Percentiles rank a stretch among this genome's conserved stretches.
phyloP scores from a whole-genome alignment of 805 yeast genomes.

The Vanderwaltozyma tropicalis region DNA sequence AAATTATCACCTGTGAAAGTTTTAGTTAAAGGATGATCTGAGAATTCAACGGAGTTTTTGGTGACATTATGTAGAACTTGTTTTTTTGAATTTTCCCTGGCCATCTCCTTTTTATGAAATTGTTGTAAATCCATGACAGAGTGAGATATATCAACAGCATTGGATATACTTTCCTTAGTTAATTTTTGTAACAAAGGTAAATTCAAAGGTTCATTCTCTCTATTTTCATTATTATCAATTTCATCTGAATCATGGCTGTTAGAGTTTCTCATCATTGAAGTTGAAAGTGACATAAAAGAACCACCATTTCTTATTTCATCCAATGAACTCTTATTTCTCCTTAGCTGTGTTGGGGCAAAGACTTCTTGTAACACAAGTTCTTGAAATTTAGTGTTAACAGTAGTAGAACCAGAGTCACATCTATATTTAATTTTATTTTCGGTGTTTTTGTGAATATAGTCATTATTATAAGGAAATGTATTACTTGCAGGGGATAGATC shows the following conservation, averaged over 20 bases:
- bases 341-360: constrained; percentile 31
- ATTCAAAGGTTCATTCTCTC: background rate
- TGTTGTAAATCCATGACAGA: constrained; percentile 27
- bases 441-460: background rate
- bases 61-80: too few relatives aligned
- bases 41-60: too few relatives aligned
- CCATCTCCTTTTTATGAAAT: constrained; percentile 20
- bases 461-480: background rate
- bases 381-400: constrained; percentile 58
- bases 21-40: too few relatives aligned
- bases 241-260: background rate
- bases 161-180: constrained; percentile 18
- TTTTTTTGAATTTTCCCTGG: constrained; percentile 12
- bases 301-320: background rate
- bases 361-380: constrained; percentile 67
- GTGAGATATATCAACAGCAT: constrained; percentile 20
- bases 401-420: constrained; percentile 39
- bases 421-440: constrained; percentile 2
- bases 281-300: background rate
- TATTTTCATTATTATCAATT: too few relatives aligned
- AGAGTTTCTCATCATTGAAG: background rate
- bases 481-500: constrained; percentile 2
- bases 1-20: too few relatives aligned
- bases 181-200: constrained; percentile 18
- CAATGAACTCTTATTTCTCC: constrained; percentile 4